Percentiles rank a stretch among this genome's conserved stretches.
These are phyloP conservation scores for Penicillium verrucosum DNA, from an alignment of 2,329 filamentous ascomycete species.

Conservation along the genomic window DNA sequence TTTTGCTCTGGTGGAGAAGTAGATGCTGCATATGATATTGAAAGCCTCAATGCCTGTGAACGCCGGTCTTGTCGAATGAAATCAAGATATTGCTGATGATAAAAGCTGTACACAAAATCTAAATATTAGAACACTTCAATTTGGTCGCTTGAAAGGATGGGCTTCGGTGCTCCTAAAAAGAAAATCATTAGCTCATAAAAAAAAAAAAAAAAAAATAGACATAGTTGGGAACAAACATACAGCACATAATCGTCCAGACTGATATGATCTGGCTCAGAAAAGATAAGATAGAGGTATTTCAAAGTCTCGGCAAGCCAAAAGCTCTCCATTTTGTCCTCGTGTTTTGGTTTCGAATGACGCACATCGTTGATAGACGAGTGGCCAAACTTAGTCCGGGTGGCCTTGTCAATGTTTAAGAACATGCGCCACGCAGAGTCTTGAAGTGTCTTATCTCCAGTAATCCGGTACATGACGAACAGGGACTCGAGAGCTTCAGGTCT, in stretches of 20 bases:
- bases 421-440: conserved; percentile 50
- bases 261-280: conserved; percentile 40
- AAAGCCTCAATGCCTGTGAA: background rate
- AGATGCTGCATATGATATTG: background rate
- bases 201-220: background rate
- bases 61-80: background rate
- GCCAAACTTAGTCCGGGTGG: conserved; percentile 43
- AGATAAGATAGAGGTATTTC: conserved; percentile 47
- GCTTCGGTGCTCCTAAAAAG: conserved; percentile 39
- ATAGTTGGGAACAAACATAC: conserved; percentile 23
- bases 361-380: conserved; percentile 46
- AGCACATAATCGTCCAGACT: conserved; percentile 46
- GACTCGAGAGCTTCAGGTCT: conserved; percentile 59
- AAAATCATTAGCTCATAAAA: background rate
- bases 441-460: conserved; percentile 52
- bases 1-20: background rate
- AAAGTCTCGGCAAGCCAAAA: conserved; percentile 48
- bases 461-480: conserved; percentile 60
- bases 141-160: conserved; percentile 37
- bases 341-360: conserved; percentile 25
- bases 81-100: background rate
- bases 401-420: conserved; percentile 46
- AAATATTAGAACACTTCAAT: background rate
- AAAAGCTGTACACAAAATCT: background rate
- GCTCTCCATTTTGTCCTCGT: conserved; percentile 43